phyloP scores from a whole-genome alignment of 108 stramenopile species.

The Nitzschia palea region DNA sequence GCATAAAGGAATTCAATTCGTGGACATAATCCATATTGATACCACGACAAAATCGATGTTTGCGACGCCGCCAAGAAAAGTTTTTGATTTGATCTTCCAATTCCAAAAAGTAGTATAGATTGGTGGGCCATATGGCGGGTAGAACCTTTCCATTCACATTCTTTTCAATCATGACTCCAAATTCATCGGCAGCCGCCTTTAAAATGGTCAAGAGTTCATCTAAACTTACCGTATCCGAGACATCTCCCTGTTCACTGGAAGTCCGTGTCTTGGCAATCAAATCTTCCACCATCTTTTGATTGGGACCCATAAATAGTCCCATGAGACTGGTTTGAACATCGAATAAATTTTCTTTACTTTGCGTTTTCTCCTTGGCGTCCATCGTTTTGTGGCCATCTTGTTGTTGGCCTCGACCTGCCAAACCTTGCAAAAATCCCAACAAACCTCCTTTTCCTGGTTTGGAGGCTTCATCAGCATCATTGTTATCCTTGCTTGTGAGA shows the following conservation, averaged over 20 bases:
- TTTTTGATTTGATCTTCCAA: slow-evolving; percentile 69
- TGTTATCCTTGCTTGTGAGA: background rate
- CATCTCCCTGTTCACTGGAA: slow-evolving; percentile 29
- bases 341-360: slow-evolving; percentile 1
- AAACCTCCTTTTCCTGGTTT: background rate
- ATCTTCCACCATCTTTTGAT: slow-evolving; percentile 13
- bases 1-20: slow-evolving; percentile 64
- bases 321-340: slow-evolving; percentile 5
- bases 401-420: background rate
- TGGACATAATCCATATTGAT: slow-evolving; percentile 56
- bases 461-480: background rate
- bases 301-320: slow-evolving; percentile 4
- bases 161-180: slow-evolving; percentile 3
- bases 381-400: background rate
- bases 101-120: slow-evolving; percentile 73
- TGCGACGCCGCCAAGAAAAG: slow-evolving; percentile 77
- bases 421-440: background rate
- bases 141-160: slow-evolving; percentile 19
- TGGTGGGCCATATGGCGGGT: slow-evolving; percentile 17
- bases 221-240: slow-evolving; percentile 20
- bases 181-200: background rate
- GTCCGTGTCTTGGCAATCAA: slow-evolving; percentile 20
- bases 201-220: slow-evolving; percentile 22
- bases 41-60: slow-evolving; percentile 62
- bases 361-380: background rate